Evolutionary conservation across 352 stramenopile species (phyloP).

Genomic region (Aphanomyces stellatus): DNA sequence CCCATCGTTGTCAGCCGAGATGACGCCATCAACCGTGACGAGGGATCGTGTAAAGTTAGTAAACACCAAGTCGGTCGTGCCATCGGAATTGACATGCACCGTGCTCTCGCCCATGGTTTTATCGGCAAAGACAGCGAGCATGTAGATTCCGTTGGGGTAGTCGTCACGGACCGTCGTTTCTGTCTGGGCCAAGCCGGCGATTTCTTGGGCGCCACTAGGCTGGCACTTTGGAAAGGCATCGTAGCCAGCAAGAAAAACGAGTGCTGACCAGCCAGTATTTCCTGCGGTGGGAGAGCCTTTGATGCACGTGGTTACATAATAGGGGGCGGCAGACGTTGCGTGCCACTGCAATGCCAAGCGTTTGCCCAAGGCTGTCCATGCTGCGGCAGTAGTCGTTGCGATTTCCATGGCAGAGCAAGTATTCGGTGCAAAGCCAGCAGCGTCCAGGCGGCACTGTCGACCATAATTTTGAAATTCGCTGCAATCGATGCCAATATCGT

Average conservation of each 20-base stretch:
- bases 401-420: not conserved
- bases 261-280: not conserved
- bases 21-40: not conserved
- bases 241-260: conserved; percentile 7
- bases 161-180: not conserved
- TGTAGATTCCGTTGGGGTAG: conserved; percentile 1
- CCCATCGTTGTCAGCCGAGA: not conserved
- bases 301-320: conserved; percentile 5
- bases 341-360: not conserved
- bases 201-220: not conserved
- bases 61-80: not conserved
- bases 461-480: not conserved
- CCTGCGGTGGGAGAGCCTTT: not conserved
- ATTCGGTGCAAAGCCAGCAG: not conserved
- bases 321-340: not conserved
- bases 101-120: not conserved
- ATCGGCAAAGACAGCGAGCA: conserved; percentile 1
- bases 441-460: not conserved
- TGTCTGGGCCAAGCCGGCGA: not conserved
- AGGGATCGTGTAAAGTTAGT: not conserved
- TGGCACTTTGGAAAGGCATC: conserved; percentile 1
- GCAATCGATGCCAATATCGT: not conserved
- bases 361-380: not conserved
- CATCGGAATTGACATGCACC: not conserved
- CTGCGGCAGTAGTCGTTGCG: not conserved